These are phyloP conservation scores for Erythrophleum ivorense DNA, from an alignment of 331 rosid species.

Conservation along the genomic window DNA sequence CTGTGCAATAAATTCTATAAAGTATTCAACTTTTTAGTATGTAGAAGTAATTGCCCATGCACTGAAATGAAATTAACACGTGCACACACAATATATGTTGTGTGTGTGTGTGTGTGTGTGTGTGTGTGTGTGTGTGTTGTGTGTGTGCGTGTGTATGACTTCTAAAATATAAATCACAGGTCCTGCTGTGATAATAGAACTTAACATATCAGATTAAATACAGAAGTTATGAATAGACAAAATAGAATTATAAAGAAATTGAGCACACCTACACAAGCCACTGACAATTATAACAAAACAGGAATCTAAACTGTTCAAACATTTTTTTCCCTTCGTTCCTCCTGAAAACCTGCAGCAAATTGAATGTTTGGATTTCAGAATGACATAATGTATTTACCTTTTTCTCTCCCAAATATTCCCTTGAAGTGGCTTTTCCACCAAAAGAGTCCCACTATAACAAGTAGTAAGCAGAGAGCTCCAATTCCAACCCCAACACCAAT, in stretches of 20 bases:
- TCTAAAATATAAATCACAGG: not conserved
- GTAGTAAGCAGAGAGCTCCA: conserved; percentile 53
- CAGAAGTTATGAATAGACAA: not conserved
- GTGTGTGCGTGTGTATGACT: too few relatives aligned
- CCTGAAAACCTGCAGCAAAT: not conserved
- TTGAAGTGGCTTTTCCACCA: conserved; percentile 60
- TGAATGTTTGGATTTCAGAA: conserved; percentile 22
- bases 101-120: too few relatives aligned
- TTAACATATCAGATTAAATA: not conserved
- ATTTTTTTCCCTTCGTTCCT: not conserved
- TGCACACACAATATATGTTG: too few relatives aligned
- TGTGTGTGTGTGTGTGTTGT: too few relatives aligned
- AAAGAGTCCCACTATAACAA: conserved; percentile 61
- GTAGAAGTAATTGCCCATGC: not conserved
- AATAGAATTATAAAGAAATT: not conserved
- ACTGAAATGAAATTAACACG: not conserved
- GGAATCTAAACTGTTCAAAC: conserved; percentile 9
- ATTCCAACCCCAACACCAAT: conserved; percentile 55
- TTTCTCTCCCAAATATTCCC: conserved; percentile 46
- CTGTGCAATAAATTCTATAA: not conserved
- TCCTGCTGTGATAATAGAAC: not conserved
- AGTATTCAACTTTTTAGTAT: not conserved
- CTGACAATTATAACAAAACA: not conserved
- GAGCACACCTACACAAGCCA: not conserved
- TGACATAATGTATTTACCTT: conserved; percentile 30